phyloP scores from a whole-genome alignment of 768 basidiomycete genomes.

The Tephrocybe sp. region DNA sequence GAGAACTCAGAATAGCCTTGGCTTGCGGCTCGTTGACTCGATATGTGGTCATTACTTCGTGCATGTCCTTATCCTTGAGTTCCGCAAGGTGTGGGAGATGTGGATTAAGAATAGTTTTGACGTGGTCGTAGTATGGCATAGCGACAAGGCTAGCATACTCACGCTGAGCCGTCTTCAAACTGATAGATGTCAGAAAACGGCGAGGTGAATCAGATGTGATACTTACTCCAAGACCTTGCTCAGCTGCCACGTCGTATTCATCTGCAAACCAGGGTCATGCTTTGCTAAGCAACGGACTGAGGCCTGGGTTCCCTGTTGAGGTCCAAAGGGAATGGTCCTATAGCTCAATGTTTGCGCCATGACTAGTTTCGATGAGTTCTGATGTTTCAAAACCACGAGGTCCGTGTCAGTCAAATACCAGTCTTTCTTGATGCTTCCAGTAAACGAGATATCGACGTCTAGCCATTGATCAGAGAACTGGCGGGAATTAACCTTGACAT shows the following conservation, averaged over 20 bases:
- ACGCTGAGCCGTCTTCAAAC: conserved; percentile 86
- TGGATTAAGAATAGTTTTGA: conserved; percentile 67
- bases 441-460: conserved; percentile 69
- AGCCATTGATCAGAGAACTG: conserved; percentile 79
- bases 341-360: conserved; percentile 63
- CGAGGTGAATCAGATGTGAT: background rate
- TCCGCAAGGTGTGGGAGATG: conserved; percentile 44
- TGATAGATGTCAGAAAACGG: conserved; percentile 27
- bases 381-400: conserved; percentile 72
- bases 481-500: conserved; percentile 65
- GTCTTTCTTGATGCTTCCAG: conserved; percentile 56
- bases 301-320: conserved; percentile 53
- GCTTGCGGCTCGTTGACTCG: conserved; percentile 94
- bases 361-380: conserved; percentile 46
- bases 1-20: conserved; percentile 74
- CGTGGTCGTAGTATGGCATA: conserved; percentile 79
- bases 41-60: conserved; percentile 64
- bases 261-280: conserved; percentile 58
- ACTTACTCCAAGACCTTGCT: conserved; percentile 81
- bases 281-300: conserved; percentile 54
- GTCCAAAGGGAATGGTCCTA: conserved; percentile 34
- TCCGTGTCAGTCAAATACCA: conserved; percentile 84
- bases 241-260: conserved; percentile 68
- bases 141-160: conserved; percentile 88
- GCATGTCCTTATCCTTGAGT: conserved; percentile 50